Evolutionary conservation across 192 early-diverging fungal genomes (phyloP), one percentile per base, ranked within the genome.

Genomic region (Allomyces arbusculus): DNA sequence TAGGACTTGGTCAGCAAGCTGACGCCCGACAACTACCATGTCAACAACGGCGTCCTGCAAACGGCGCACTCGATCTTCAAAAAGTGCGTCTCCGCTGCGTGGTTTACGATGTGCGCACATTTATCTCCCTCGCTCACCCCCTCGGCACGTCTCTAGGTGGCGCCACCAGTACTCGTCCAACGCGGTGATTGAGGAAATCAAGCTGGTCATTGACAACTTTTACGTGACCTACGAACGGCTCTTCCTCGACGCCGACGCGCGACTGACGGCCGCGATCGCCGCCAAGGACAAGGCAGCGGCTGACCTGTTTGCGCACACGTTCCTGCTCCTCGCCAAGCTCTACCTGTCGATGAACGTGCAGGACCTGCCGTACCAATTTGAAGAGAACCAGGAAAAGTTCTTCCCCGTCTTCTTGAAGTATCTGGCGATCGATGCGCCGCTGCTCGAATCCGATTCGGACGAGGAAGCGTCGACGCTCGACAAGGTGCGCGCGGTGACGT

Each of bases 301-400:
- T 58, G 74, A 86, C 23, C 77, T 97, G 62, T 81, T 81, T 67
- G 12, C 83, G 50, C 84, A 92, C 67, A 81, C 82, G 16, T 66
- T 99, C 24, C 74, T 85, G 62, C 79, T 92, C 9, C 70, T 95
- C 65, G 80, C 82, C 65, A 88, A 95, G 74, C 89, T 99, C 64
- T 99, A 86, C 73, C 93, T 92, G 70, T 87, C 89, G 72, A 77
- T 99, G 62, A 99, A 94, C 69, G 94, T 80, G 71, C 94, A 96
- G 76, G 96, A 99, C 74, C 74, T 95, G 64, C 94, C 96, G 16
- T 90, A 93, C 70, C 96, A 91, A 73, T 97, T 96, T 66, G 94
- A 96, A 70, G 92, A 95, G 73, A 82, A 96, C 72, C 84, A 91
- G 76, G 74, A 72, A 12, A 72, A 78, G 67, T 95, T 91, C 63